phyloP scores from a whole-genome alignment of 371 early-diverging fungal species.

The Mortierella sp. region DNA sequence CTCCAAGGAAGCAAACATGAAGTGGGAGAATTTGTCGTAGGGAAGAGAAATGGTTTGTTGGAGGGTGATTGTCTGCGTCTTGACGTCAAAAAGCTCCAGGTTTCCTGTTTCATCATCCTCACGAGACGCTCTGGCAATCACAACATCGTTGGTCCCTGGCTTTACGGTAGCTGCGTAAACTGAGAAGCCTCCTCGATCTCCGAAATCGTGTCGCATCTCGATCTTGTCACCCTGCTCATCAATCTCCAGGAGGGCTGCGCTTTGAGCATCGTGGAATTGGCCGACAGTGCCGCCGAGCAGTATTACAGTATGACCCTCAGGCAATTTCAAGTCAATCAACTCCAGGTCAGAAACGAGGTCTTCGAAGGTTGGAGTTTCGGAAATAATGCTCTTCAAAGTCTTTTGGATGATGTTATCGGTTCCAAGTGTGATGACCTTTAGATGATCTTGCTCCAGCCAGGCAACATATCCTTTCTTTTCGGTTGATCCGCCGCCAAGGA shows the following conservation, averaged over 20 bases:
- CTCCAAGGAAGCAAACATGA: conserved; percentile 23
- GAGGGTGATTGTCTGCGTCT: conserved; percentile 6
- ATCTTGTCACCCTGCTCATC: conserved; percentile 23
- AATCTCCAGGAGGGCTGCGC: conserved; percentile 24
- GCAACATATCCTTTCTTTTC: conserved; percentile 30
- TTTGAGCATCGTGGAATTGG: conserved; percentile 42
- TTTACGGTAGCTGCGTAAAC: conserved; percentile 30
- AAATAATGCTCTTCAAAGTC: conserved; percentile 16
- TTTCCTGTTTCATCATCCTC: conserved; percentile 19
- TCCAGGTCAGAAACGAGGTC: conserved; percentile 24
- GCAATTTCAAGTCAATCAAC: conserved; percentile 21
- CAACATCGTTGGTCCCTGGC: conserved; percentile 39
- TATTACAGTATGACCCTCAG: conserved; percentile 35
- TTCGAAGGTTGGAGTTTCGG: conserved; percentile 18
- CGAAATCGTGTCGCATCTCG: conserved; percentile 24
- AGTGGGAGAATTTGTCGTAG: conserved; percentile 33
- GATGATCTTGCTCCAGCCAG: conserved; percentile 42
- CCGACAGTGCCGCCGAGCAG: conserved; percentile 42
- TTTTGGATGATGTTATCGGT: conserved; percentile 22
- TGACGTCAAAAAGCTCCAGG: conserved; percentile 31
- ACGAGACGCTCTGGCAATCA: conserved; percentile 34
- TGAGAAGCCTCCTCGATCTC: conserved; percentile 45
- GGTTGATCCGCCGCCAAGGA: conserved; percentile 36
- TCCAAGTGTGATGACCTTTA: conserved; percentile 47
- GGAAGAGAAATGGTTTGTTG: conserved; percentile 21